These are phyloP conservation scores for Triticum urartu DNA, from an alignment of 176 grass and related monocot genomes.

Conservation along the genomic window DNA sequence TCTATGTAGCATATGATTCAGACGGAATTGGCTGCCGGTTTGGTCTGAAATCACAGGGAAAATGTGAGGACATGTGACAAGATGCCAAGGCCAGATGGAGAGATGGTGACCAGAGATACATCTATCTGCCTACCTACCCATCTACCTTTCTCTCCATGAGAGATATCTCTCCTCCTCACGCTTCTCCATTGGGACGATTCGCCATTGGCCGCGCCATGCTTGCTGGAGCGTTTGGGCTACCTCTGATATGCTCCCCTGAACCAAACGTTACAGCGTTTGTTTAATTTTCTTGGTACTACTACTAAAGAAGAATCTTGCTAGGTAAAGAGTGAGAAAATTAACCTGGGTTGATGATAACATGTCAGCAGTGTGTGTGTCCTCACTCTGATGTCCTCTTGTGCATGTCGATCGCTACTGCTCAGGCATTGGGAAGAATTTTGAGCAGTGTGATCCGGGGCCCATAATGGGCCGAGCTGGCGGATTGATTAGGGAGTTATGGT, in stretches of 20 bases:
- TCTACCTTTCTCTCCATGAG: neutral
- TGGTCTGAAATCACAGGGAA: neutral
- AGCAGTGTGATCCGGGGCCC: neutral
- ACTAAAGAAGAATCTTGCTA: neutral
- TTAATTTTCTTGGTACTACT: neutral
- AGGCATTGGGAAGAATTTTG: neutral
- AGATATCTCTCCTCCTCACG: constrained; percentile 25
- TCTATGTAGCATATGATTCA: neutral
- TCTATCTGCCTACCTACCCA: neutral
- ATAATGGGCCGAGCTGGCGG: neutral
- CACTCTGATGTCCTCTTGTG: neutral
- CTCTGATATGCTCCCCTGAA: neutral
- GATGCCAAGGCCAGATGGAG: constrained; percentile 26
- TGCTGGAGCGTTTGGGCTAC: constrained; percentile 28
- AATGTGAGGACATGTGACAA: constrained; percentile 11
- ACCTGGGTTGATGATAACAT: neutral
- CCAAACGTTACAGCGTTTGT: neutral
- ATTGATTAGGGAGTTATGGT: neutral
- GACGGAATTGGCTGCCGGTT: neutral
- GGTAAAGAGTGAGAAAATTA: neutral
- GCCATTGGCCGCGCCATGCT: constrained; percentile 12
- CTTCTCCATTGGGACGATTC: neutral
- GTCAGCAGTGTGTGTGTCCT: neutral
- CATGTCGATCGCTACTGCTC: neutral
- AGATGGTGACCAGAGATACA: neutral